Conservation (phyloP, 768 basidiomycete genomes). For the Trametes cinnabarina region DNA sequence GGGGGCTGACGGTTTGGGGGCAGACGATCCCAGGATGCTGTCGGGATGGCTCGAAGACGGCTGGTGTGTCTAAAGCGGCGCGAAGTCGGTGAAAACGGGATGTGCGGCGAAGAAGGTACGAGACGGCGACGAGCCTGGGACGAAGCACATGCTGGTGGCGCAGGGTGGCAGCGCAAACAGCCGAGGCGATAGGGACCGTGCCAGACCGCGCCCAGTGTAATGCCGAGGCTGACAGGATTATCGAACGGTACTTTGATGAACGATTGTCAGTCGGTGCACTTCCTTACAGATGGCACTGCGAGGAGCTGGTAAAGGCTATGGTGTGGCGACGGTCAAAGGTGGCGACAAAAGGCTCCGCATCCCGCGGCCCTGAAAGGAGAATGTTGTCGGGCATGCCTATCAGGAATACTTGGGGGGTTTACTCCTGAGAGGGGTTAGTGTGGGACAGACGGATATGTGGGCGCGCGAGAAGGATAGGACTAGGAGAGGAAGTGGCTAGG, state of each 20-base stretch:
- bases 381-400: background rate
- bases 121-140: background rate
- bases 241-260: background rate
- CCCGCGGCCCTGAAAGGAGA: too few species aligned
- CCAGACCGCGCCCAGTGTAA: background rate
- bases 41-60: background rate
- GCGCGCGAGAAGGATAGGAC: background rate
- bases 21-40: constrained; percentile 3
- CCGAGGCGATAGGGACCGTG: too few species aligned
- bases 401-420: background rate
- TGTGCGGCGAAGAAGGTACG: constrained; percentile 1
- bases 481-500: constrained; percentile 16
- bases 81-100: constrained; percentile 12
- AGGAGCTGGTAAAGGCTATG: too few species aligned
- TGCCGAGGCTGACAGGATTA: background rate
- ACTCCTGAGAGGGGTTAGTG: constrained; percentile 1
- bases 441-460: constrained; percentile 1
- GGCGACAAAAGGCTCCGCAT: too few species aligned
- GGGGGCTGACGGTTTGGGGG: background rate
- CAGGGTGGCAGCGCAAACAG: constrained; percentile 9
- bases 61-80: background rate
- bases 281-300: too few species aligned
- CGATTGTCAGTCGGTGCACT: too few species aligned
- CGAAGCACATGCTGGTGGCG: constrained; percentile 16
- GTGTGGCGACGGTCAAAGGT: too few species aligned